These are phyloP conservation scores for Brassica incana DNA, from an alignment of 345 rosid species.

Conservation along the genomic window DNA sequence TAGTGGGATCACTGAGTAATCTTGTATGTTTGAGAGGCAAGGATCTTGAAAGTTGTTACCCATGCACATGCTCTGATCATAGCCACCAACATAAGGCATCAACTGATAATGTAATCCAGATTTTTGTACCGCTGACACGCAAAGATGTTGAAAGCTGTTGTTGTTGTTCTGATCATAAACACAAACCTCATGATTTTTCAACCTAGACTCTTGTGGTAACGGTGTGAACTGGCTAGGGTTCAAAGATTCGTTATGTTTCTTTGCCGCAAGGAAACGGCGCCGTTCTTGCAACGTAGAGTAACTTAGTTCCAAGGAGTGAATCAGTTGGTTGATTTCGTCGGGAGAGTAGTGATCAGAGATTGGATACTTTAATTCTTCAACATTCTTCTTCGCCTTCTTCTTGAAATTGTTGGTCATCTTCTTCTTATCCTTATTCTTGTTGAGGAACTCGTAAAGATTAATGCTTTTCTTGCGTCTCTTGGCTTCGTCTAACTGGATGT, in stretches of 20 bases:
- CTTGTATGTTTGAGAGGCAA: neutral
- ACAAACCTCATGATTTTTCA: neutral
- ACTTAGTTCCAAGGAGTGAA: neutral
- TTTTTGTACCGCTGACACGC: neutral
- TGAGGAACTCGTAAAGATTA: neutral
- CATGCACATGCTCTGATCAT: neutral
- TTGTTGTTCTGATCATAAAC: neutral
- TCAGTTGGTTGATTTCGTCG: neutral
- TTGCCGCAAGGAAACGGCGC: neutral
- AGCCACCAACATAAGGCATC: neutral
- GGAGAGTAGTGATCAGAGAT: slow-evolving; percentile 21
- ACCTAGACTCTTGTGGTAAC: neutral
- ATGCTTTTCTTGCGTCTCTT: slow-evolving; percentile 4
- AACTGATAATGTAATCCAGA: neutral
- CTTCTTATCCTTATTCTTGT: neutral
- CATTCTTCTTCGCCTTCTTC: neutral
- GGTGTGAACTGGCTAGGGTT: neutral
- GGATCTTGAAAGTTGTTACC: neutral
- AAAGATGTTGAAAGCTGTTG: neutral
- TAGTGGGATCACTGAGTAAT: neutral
- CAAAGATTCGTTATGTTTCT: neutral
- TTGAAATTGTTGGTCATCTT: neutral
- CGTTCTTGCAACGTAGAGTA: neutral
- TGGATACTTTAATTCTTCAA: neutral
- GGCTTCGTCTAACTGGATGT: neutral